Evolutionary conservation across 2,329 filamentous ascomycete genomes (phyloP), one percentile per base, ranked within the genome.

Genomic region (Trichoderma hamatum): DNA sequence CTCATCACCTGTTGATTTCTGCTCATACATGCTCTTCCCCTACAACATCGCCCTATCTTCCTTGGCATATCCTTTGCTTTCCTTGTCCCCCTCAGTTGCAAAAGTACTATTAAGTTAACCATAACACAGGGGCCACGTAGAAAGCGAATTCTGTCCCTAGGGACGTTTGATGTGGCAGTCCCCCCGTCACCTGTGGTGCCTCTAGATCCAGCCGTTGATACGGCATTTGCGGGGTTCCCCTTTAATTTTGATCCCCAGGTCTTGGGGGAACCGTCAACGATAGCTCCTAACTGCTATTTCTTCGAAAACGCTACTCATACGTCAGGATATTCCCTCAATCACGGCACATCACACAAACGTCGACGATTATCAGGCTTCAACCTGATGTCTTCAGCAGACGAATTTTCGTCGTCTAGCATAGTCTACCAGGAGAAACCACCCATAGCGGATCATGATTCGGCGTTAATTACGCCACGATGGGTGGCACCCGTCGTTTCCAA

Each of bases 61-160:
- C 30, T 54, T 21, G 56, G 30, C 59, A 13, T 46, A 32, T 56
- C 24, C n/a, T 43, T 21, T 4, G 32, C 39, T n/a, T 26, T 63
- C 52, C 36, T 54, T 26, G 4, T 26, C 21, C 19, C 16, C 10
- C 7, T 43, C 39, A 49, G 24, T 39, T 21, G n/a, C 30, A 43
- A 52, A 36, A 36, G 76, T 77, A 76, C 78, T 75, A 78, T 80
- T 74, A 67, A 78, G 78, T 80, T 83, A 76, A 83, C 78, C 72
- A 67, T 75, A 74, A 69, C 70, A 74, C 73, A 80, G 78, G 76
- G 74, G 69, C 72, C 75, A 64, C 74, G 73, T 68, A 71, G 72
- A 67, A 78, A 78, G 72, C 73, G 78, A 66, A 71, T 76, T 72
- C 74, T 73, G 72, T 68, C 74, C 67, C 72, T 74, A 61, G 72